Evolutionary conservation across 768 basidiomycete species (phyloP).

Genomic region (Tremella yokohamensis): DNA sequence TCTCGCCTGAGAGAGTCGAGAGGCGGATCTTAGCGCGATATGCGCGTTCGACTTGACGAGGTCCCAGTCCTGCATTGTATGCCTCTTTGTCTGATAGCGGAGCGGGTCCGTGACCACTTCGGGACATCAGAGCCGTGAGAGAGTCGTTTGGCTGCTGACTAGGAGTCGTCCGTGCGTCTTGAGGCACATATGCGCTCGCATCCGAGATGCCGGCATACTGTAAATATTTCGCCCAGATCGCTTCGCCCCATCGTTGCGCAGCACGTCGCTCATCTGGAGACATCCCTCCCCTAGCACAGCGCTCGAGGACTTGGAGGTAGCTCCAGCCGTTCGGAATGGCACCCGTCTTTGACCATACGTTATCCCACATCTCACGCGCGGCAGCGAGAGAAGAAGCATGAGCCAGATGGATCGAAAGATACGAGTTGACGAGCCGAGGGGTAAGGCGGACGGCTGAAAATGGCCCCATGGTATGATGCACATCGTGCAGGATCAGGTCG

Average conservation of each 20-base stretch:
- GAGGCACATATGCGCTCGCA: not conserved
- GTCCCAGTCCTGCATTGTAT: constrained; percentile 24
- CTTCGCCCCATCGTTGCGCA: constrained; percentile 59
- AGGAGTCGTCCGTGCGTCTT: too few relatives aligned
- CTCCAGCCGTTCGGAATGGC: constrained; percentile 55
- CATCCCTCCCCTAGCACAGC: constrained; percentile 60
- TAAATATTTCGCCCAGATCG: constrained; percentile 67
- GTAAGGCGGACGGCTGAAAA: constrained; percentile 63
- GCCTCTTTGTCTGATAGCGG: not conserved
- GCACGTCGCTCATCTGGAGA: constrained; percentile 45
- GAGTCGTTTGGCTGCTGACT: not conserved
- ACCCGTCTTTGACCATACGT: constrained; percentile 17
- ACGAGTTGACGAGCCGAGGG: constrained; percentile 69
- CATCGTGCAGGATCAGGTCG: constrained; percentile 58
- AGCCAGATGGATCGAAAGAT: constrained; percentile 69
- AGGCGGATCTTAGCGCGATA: constrained; percentile 68
- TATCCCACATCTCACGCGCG: constrained; percentile 57
- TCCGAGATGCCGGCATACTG: not conserved
- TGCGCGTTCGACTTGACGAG: constrained; percentile 60
- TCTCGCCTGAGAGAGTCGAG: constrained; percentile 54
- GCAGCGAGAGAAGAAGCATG: constrained; percentile 57
- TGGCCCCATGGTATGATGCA: constrained; percentile 14
- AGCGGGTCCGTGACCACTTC: too few relatives aligned
- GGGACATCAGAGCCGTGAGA: not conserved
- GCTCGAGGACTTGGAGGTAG: constrained; percentile 66